These are phyloP conservation scores for Fusarium coicis DNA, from an alignment of 2,329 filamentous ascomycete genomes.

Conservation along the genomic window DNA sequence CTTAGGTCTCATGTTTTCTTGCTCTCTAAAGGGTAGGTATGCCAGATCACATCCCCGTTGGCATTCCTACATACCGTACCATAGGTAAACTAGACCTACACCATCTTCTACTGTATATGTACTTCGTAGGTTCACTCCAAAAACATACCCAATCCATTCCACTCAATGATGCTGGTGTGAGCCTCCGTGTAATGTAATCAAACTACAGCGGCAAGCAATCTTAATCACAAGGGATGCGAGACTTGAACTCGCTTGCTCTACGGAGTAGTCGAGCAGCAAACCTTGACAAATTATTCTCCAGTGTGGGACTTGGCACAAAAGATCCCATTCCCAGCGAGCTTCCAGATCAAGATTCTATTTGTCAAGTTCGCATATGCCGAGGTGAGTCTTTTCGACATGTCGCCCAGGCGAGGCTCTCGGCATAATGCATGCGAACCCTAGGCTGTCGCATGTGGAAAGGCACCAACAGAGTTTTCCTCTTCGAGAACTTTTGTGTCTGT, in stretches of 20 bases:
- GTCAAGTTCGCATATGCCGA: slow-evolving; percentile 22
- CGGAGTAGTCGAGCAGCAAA: neutral
- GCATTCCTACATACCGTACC: neutral
- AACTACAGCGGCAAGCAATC: neutral
- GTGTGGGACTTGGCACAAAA: slow-evolving; percentile 11
- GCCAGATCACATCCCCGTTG: neutral
- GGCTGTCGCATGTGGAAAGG: slow-evolving; percentile 10
- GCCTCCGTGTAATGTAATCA: neutral
- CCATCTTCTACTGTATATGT: neutral
- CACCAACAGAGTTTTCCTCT: neutral
- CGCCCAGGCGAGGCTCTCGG: neutral
- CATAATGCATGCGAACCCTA: neutral
- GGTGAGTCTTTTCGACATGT: neutral
- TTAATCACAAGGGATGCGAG: neutral
- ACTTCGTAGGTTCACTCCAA: neutral
- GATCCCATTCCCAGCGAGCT: slow-evolving; percentile 3
- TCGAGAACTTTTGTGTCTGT: neutral
- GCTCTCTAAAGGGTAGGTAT: neutral
- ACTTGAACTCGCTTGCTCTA: neutral
- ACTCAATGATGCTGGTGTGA: neutral
- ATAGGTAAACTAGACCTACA: neutral
- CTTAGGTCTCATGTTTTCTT: too few species aligned
- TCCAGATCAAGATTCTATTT: slow-evolving; percentile 22
- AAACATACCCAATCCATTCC: neutral
- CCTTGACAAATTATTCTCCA: neutral